These are phyloP conservation scores for Podaxis rugospora DNA, from an alignment of 768 basidiomycete species.

Conservation along the genomic window DNA sequence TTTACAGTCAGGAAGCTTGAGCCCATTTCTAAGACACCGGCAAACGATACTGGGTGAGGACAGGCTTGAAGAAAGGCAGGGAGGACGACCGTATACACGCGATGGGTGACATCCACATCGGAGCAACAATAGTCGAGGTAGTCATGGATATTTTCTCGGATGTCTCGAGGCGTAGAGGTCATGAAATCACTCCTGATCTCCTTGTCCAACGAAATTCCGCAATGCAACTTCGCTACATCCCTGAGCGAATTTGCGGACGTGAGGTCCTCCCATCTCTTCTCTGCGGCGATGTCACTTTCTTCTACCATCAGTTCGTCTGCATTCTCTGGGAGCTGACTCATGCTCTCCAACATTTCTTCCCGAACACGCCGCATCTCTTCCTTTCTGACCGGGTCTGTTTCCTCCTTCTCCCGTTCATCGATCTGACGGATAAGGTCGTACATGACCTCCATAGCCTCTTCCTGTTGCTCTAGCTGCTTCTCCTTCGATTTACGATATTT, in stretches of 20 bases:
- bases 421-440: constrained; percentile 34
- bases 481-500: constrained; percentile 73
- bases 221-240: constrained; percentile 90
- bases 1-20: constrained; percentile 90
- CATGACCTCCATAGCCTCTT: constrained; percentile 63
- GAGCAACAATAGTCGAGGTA: constrained; percentile 83
- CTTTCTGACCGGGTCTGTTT: constrained; percentile 41
- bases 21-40: constrained; percentile 89
- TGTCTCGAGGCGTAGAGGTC: constrained; percentile 57
- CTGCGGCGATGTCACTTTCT: constrained; percentile 31
- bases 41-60: constrained; percentile 90
- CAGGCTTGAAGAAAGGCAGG: constrained; percentile 81
- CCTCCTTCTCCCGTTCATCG: constrained; percentile 44
- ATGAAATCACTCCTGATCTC: constrained; percentile 73
- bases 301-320: constrained; percentile 16
- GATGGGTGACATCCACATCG: constrained; percentile 83
- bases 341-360: constrained; percentile 35
- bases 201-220: constrained; percentile 77
- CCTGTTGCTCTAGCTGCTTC: constrained; percentile 45
- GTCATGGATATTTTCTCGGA: constrained; percentile 59
- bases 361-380: constrained; percentile 34
- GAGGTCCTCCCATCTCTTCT: constrained; percentile 86
- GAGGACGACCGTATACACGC: constrained; percentile 70
- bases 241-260: constrained; percentile 89
- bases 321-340: constrained; percentile 19